Evolutionary conservation across 2,329 filamentous ascomycete genomes (phyloP).

Genomic region (Sordariomycetes sp.): DNA sequence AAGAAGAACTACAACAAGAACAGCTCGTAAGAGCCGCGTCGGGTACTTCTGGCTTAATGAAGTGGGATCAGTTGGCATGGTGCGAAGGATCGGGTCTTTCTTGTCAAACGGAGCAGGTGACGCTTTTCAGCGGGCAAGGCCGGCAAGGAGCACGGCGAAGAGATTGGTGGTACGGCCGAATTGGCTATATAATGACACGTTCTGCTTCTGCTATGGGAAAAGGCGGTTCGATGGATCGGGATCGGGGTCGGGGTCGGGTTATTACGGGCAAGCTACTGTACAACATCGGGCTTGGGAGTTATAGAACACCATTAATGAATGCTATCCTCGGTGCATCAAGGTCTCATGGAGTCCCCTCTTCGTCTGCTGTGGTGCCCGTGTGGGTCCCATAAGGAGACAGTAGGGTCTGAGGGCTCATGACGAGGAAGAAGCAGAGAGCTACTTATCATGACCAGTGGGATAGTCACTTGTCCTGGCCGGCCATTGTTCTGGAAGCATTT

Average conservation of each 20-base stretch:
- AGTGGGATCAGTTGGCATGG: neutral
- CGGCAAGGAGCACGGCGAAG: neutral
- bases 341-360: neutral
- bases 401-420: neutral
- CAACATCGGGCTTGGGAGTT: neutral
- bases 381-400: neutral
- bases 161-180: neutral
- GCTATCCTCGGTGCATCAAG: neutral
- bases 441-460: neutral
- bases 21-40: constrained; percentile 25
- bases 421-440: neutral
- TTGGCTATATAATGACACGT: neutral
- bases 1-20: constrained; percentile 69
- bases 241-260: neutral
- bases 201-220: neutral
- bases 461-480: neutral
- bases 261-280: neutral
- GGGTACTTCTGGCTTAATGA: neutral
- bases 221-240: neutral
- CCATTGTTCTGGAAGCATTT: neutral
- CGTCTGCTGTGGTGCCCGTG: neutral
- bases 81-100: neutral
- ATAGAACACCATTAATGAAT: constrained; percentile 5
- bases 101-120: neutral
- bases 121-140: neutral